These are phyloP conservation scores for Echeveria elegans DNA, from an alignment of 164 flowering plant genomes.

Conservation along the genomic window DNA sequence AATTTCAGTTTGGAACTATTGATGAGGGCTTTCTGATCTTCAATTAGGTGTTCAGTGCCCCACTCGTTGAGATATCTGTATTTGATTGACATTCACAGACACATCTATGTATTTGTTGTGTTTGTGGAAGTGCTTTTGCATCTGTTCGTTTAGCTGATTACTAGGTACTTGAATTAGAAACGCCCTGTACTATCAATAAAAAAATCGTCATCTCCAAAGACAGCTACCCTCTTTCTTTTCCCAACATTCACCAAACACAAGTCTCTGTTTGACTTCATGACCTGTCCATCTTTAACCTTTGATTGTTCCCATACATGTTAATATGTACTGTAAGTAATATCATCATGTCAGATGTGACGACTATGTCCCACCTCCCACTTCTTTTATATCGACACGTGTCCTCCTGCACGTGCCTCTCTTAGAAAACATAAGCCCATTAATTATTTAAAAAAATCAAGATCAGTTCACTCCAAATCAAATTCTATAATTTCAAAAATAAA, in stretches of 20 bases:
- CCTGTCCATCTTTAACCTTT: not conserved
- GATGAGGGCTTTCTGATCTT: no score
- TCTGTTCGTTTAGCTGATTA: no score
- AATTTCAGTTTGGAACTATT: no score
- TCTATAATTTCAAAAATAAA: no score
- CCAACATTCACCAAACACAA: not conserved
- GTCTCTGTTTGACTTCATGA: not conserved
- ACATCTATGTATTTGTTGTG: no score
- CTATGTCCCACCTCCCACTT: not conserved
- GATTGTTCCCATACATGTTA: not conserved
- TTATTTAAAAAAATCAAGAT: not conserved
- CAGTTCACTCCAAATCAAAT: not conserved
- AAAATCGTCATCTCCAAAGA: not conserved
- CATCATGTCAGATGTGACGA: not conserved
- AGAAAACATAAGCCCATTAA: not conserved
- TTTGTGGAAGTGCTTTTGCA: no score
- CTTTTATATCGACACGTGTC: not conserved
- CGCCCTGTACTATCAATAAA: no score
- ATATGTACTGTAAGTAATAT: no score
- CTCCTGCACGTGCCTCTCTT: not conserved
- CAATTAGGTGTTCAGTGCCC: no score
- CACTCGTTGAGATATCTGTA: no score
- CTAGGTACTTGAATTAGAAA: no score
- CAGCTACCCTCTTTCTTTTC: constrained; percentile 1
- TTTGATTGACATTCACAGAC: no score